Conservation (phyloP, 768 basidiomycete species). For the Boletus insuetus region DNA sequence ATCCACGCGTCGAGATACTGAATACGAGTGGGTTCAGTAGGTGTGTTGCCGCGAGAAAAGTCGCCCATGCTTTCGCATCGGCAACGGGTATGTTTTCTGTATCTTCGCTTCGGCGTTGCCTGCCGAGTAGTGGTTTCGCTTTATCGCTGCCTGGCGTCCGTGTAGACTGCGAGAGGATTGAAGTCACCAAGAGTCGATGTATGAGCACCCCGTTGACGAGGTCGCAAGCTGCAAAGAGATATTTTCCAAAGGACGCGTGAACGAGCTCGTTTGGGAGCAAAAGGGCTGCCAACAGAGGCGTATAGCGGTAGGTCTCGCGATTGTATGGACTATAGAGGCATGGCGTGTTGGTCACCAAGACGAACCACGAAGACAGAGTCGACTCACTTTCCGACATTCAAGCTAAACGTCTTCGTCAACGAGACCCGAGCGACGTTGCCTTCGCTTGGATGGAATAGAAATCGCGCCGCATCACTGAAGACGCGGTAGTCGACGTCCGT, state of each 20-base stretch:
- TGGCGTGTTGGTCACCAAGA: slow-evolving; percentile 4
- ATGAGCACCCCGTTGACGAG: slow-evolving; percentile 76
- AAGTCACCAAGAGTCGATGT: slow-evolving; percentile 53
- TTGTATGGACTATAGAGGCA: slow-evolving; percentile 69
- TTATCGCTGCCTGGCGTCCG: neutral
- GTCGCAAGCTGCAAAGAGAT: slow-evolving; percentile 82
- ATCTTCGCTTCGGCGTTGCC: neutral
- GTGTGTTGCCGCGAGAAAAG: slow-evolving; percentile 65
- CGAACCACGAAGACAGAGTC: neutral
- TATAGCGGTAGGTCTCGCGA: slow-evolving; percentile 94
- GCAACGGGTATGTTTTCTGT: neutral
- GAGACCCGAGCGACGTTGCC: slow-evolving; percentile 63
- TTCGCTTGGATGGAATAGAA: slow-evolving; percentile 50
- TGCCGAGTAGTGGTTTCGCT: slow-evolving; percentile 1
- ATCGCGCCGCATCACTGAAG: slow-evolving; percentile 87
- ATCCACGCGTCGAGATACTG: slow-evolving; percentile 95
- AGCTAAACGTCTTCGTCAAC: slow-evolving; percentile 38
- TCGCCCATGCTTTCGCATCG: slow-evolving; percentile 36
- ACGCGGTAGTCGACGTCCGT: slow-evolving; percentile 98
- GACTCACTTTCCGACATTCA: slow-evolving; percentile 74
- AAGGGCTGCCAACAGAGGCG: slow-evolving; percentile 83
- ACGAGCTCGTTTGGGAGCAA: slow-evolving; percentile 78
- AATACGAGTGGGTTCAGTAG: slow-evolving; percentile 93
- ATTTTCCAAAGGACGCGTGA: slow-evolving; percentile 88
- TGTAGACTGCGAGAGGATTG: slow-evolving; percentile 39